Base-by-base conservation (phyloP, 2,329 filamentous ascomycete species). In the Exserohilum rostratum region DNA sequence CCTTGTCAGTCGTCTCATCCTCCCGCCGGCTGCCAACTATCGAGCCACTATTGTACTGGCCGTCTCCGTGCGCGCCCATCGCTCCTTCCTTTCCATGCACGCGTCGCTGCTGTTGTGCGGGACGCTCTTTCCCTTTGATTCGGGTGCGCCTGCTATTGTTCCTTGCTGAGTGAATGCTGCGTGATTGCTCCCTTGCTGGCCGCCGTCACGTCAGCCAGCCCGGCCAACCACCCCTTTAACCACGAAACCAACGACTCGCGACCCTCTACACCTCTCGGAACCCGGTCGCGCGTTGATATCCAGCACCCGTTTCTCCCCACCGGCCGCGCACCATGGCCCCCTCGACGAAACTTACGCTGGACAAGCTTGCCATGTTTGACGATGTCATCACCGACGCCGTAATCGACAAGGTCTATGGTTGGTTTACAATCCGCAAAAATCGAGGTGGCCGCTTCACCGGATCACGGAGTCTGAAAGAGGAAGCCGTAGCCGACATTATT, bases 341-440 rank as follows among this genome's bases (percentile, higher is more conserved):
- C 34, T 49, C 76, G 89, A 76, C 89, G 84, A 79, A 87, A 89
- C 82, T 99, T 67, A 96, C 92, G 6, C 82, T 98, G 66, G 87
- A 88, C 57, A 93, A 96, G 81, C 80, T 99, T 68, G 89, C 92
- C 29, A 89, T 89, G 45, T 98, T 98, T 80, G 95, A 99, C 78
- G 95, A 99, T 77, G 88, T 98, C 62, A 82, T 96, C 59, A 99
- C 95, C 6, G 95, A 99, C 83, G 90, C 91, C 64, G 86, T 99
- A 48, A 88, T 99, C 57, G 95, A 99, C 77, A 91, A 93, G 79
- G 89, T 91, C 9, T 97, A 90, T 77, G 99, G 95, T 80, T 98
- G 95, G 93, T 93, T 93, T 5, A 90, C 86, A 3, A 96, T 97
- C 55, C 93, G 93, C 61, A 99, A 99, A 78, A 96, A 98, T 69